phyloP scores from a whole-genome alignment of 2,329 filamentous ascomycete species.

The Alternaria sp. region DNA sequence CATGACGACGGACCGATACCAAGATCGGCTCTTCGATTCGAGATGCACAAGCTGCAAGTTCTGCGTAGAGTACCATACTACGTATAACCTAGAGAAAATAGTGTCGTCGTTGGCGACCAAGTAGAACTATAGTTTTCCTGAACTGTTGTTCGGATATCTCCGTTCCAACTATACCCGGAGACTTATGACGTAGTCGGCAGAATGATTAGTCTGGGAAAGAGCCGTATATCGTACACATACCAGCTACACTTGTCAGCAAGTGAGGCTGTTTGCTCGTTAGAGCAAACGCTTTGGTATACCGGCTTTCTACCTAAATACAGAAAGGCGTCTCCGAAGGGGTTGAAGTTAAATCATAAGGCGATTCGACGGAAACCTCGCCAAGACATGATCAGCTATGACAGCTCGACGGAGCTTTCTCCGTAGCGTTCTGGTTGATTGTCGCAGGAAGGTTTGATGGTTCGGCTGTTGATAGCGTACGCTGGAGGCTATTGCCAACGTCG shows the following conservation, averaged over 20 bases:
- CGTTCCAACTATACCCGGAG: background rate
- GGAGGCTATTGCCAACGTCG: slow-evolving; percentile 9
- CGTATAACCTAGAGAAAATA: background rate
- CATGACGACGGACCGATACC: slow-evolving; percentile 9
- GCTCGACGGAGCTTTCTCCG: slow-evolving; percentile 6
- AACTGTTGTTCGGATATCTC: background rate
- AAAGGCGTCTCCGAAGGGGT: background rate
- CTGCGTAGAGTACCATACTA: background rate
- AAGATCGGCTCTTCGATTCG: background rate
- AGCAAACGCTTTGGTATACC: slow-evolving; percentile 1
- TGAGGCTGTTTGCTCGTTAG: slow-evolving; percentile 1
- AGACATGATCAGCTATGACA: background rate
- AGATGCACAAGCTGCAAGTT: background rate
- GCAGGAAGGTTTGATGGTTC: background rate
- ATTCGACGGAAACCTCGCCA: background rate
- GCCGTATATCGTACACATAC: background rate
- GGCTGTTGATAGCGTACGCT: slow-evolving; percentile 11
- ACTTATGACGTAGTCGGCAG: background rate
- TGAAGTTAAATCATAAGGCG: slow-evolving; percentile 11
- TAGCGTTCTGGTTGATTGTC: background rate
- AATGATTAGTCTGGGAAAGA: background rate
- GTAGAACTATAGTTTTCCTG: background rate
- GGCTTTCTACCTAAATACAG: slow-evolving; percentile 1
- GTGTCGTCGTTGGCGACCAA: background rate
- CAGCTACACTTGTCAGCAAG: background rate